Evolutionary conservation across 2,329 filamentous ascomycete species (phyloP), one percentile per base, ranked within the genome.

Genomic region (Botrytis byssoidea): DNA sequence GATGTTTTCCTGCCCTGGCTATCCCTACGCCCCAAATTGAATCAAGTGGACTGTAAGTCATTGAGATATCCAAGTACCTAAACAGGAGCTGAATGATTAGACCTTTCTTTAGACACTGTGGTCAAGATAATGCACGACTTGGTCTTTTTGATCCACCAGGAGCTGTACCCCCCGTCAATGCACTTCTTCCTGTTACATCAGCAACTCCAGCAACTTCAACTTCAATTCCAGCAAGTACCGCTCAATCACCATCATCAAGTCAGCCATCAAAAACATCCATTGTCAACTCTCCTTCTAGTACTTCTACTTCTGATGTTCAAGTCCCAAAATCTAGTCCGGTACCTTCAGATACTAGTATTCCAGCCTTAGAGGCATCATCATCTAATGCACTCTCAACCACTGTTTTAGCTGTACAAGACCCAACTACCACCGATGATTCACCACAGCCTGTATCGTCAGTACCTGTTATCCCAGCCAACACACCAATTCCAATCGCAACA

Each of bases 81-180:
- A 29, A 14, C 9, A 44, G 10, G n/a, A 20, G 20, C 44, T 22
- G 25, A 37, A 37, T 70, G 32, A 29, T 14, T 22, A 10, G 73
- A n/a, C 76, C 75, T 25, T 78, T 76, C 20, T 84, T 81, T 81
- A 81, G 81, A 12, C 79, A 78, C 51, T 83, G 82, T 2, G 82
- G 81, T 73, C 80, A 80, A 70, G 80, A 80, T 8, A 83, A 83
- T 75, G 80, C 80, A 20, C 75, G 76, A 9, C 81, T 83, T 74
- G 83, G 83, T 3, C 77, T 84, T 6, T 84, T 83, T 74, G 83
- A 84, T 71, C 82, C 82, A 8, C 82, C 82, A 14, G 83, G 83
- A 76, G 82, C 83, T 29, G 78, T 84, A 22, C 82, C 82, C 5
- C 78, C 82, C 18, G 66, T 82, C 8, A 78, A 77, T 22, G 81